A percentile compares a stretch with the other conserved stretches of the same genome.
These are phyloP conservation scores for Mortierella sp. DNA, from an alignment of 371 early-diverging fungal species.

Conservation along the genomic window DNA sequence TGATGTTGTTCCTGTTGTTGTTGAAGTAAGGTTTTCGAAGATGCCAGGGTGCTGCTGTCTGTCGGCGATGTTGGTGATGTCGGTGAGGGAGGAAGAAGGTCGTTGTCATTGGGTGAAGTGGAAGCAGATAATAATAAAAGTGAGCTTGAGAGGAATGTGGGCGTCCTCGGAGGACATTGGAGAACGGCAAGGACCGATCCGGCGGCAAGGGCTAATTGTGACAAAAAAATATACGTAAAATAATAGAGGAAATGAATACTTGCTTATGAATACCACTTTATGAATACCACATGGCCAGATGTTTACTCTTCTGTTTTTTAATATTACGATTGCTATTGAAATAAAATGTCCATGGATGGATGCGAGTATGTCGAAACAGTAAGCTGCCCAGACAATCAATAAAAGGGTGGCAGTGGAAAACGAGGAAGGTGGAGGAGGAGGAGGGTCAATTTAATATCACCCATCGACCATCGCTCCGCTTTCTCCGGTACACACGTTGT, in stretches of 20 bases:
- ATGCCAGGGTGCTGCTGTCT: not conserved
- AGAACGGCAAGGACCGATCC: constrained; percentile 52
- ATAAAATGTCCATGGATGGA: not conserved
- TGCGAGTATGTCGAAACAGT: not conserved
- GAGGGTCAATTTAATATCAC: not conserved
- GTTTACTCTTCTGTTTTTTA: not conserved
- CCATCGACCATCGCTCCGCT: not conserved
- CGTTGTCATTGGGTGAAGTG: not conserved
- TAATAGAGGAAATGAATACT: constrained; percentile 4
- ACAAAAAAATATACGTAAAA: not conserved
- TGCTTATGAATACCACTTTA: constrained; percentile 13
- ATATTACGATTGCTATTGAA: not conserved
- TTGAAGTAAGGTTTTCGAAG: not conserved
- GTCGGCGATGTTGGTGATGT: not conserved
- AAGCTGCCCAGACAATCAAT: not conserved
- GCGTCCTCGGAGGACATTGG: constrained; percentile 42
- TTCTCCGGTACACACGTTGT: not conserved
- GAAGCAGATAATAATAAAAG: constrained; percentile 12
- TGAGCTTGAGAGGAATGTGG: constrained; percentile 33
- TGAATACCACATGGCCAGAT: not conserved
- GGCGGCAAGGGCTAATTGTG: constrained; percentile 42
- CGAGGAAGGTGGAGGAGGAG: not conserved
- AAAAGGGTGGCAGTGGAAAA: not conserved
- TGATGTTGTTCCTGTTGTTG: constrained; percentile 9
- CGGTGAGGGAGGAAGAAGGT: not conserved